Base-by-base conservation (phyloP, 768 basidiomycete genomes). In the Clathrus columnatus region DNA sequence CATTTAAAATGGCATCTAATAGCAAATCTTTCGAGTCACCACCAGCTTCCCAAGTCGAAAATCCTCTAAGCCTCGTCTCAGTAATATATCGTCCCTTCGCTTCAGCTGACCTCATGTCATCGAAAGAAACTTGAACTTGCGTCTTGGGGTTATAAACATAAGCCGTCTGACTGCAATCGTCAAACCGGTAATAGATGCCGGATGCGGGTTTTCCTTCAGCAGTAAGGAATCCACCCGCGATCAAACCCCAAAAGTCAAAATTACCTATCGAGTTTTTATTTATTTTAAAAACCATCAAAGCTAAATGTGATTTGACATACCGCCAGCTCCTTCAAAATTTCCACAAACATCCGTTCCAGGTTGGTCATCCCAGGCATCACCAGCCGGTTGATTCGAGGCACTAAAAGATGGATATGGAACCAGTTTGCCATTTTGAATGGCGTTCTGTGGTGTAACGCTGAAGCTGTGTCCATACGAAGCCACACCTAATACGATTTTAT, bases 401-500 rank as follows among this genome's bases (percentile, higher is more conserved):
- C 79, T 67, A 59, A 82, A 89, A 0, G 69, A 46, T 2, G 84
- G 81, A 67, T 75, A 85, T 17, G 73, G 30, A n/a, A 69, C 68
- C 27, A 85, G 65, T 7, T 61, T 59, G 20, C 62, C 64, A 21
- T 62, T 54, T 3, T 63, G 57, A 57, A 76, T 62, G 0, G 80
- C 80, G 30, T 69, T 60, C 16, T 61, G 59, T 4, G 64, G 46
- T 7, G 73, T 63, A 36, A 79, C 74, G 10, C 60, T 20, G 74
- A 74, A 93, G 20, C 88, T 82, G 69, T 91, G 91, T 0, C 89
- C 90, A 68, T 91, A 95, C 17, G 84, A 72, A 11, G 92, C 81
- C 0, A 95, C 82, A 51, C 92, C 94, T 6, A 97, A 80, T 26
- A 91, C 80, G 56, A 95, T 83, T 70, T 87, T 70, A 51, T 60